Evolutionary conservation across 1,284 basidiomycete species (phyloP).

Genomic region (Naganishia albida): DNA sequence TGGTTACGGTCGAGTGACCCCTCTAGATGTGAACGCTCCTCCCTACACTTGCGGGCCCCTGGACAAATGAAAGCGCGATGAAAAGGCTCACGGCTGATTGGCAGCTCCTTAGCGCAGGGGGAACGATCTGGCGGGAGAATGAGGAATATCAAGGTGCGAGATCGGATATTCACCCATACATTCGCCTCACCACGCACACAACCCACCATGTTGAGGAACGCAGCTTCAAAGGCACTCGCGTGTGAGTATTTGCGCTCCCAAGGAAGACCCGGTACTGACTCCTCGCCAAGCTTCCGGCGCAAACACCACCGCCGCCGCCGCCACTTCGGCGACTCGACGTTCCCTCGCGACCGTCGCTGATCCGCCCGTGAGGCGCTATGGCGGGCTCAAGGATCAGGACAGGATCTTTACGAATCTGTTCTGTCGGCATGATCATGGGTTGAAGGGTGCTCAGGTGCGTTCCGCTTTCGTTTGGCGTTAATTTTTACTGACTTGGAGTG

Average conservation of each 20-base stretch:
- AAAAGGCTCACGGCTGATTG: conserved; percentile 29
- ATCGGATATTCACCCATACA: neutral
- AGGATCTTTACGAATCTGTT: conserved; percentile 88
- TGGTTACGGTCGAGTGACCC: conserved; percentile 5
- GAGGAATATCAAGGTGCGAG: neutral
- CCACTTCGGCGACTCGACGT: conserved; percentile 32
- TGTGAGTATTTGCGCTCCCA: conserved; percentile 7
- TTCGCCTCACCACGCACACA: neutral
- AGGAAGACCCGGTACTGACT: neutral
- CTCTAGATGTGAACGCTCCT: neutral
- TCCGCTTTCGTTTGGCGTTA: neutral
- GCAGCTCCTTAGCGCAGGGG: conserved; percentile 9
- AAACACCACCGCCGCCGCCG: conserved; percentile 18
- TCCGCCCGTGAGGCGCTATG: conserved; percentile 79
- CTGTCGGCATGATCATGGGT: conserved; percentile 77
- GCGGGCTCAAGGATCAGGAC: conserved; percentile 90
- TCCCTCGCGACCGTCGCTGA: conserved; percentile 70
- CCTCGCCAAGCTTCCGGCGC: conserved; percentile 14
- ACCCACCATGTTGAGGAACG: conserved; percentile 28
- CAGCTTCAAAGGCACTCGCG: conserved; percentile 25
- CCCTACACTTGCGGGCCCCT: conserved; percentile 1
- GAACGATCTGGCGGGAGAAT: conserved; percentile 27
- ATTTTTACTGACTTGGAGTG: neutral
- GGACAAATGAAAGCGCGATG: conserved; percentile 4
- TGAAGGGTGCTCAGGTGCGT: conserved; percentile 79